Percentiles rank a stretch among this genome's conserved stretches.
Evolutionary conservation across 129 eudicot genomes (phyloP).

Genomic region (Dittrichia graveolens): DNA sequence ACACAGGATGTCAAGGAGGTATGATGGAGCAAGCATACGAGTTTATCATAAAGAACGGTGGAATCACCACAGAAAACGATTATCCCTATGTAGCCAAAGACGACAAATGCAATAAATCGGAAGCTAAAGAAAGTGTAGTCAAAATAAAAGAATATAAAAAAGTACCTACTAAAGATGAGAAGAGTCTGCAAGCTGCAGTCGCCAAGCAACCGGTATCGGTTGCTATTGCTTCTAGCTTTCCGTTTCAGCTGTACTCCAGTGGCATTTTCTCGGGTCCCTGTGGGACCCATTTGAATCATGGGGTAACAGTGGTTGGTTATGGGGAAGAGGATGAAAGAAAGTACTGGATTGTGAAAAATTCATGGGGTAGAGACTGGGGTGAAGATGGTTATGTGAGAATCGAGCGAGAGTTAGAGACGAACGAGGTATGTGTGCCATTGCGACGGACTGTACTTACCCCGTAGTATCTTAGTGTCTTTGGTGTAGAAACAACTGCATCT

Average conservation of each 20-base stretch:
- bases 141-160: slow-evolving; percentile 36
- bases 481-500: no score
- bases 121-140: slow-evolving; percentile 32
- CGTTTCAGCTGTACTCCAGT: slow-evolving; percentile 47
- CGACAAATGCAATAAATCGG: slow-evolving; percentile 25
- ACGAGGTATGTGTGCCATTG: slow-evolving; percentile 51
- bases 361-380: slow-evolving; percentile 61
- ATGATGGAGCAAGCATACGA: slow-evolving; percentile 49
- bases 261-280: slow-evolving; percentile 54
- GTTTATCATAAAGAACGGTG: slow-evolving; percentile 41
- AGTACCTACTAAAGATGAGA: slow-evolving; percentile 40
- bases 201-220: slow-evolving; percentile 54
- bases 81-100: slow-evolving; percentile 51
- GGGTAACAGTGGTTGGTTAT: slow-evolving; percentile 50
- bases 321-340: slow-evolving; percentile 37
- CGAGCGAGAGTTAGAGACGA: slow-evolving; percentile 27
- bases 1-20: slow-evolving; percentile 61
- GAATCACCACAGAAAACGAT: slow-evolving; percentile 43
- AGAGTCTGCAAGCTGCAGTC: slow-evolving; percentile 44
- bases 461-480: neutral
- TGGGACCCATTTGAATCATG: slow-evolving; percentile 53
- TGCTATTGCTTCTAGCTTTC: slow-evolving; percentile 47
- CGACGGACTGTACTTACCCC: slow-evolving; percentile 56
- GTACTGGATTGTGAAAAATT: slow-evolving; percentile 61
- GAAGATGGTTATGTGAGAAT: slow-evolving; percentile 53